These are phyloP conservation scores for Calonectria pteridis DNA, from an alignment of 2,329 filamentous ascomycete genomes.

Conservation along the genomic window DNA sequence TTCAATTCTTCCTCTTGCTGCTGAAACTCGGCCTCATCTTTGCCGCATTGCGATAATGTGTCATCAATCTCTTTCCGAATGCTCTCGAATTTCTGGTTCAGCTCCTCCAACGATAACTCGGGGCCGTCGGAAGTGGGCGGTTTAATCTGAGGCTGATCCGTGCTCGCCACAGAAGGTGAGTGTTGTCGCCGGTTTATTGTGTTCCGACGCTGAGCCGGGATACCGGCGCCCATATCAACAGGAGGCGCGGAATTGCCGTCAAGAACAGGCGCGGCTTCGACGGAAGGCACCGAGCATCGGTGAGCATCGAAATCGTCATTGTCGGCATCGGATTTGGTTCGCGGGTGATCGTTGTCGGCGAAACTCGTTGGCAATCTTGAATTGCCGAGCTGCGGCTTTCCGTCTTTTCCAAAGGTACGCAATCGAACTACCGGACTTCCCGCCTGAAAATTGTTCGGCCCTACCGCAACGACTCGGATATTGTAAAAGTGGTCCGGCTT, in stretches of 20 bases:
- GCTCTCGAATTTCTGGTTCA: conserved; percentile 84
- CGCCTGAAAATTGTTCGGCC: conserved; percentile 91
- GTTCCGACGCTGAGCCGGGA: conserved; percentile 54
- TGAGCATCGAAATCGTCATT: conserved; percentile 62
- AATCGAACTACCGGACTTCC: conserved; percentile 88
- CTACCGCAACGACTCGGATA: conserved; percentile 91
- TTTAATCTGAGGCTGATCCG: conserved; percentile 62
- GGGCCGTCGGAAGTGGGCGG: conserved; percentile 64
- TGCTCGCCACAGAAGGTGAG: conserved; percentile 76
- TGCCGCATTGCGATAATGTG: conserved; percentile 75
- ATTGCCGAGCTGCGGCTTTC: conserved; percentile 70
- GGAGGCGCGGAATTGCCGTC: conserved; percentile 71
- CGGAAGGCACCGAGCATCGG: conserved; percentile 63
- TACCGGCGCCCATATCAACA: conserved; percentile 71
- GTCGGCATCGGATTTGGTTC: conserved; percentile 55
- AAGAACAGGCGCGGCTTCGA: conserved; percentile 73
- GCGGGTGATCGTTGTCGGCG: conserved; percentile 63
- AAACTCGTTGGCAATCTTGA: conserved; percentile 69
- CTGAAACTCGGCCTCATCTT: conserved; percentile 79
- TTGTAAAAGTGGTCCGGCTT: conserved; percentile 92
- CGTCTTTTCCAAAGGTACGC: conserved; percentile 78
- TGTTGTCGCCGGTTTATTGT: conserved; percentile 80
- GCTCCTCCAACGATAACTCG: conserved; percentile 77
- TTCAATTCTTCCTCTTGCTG: conserved; percentile 76
- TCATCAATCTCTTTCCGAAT: conserved; percentile 89